Evolutionary conservation across 805 yeast genomes (phyloP).

Genomic region (Starmerella roubikii): DNA sequence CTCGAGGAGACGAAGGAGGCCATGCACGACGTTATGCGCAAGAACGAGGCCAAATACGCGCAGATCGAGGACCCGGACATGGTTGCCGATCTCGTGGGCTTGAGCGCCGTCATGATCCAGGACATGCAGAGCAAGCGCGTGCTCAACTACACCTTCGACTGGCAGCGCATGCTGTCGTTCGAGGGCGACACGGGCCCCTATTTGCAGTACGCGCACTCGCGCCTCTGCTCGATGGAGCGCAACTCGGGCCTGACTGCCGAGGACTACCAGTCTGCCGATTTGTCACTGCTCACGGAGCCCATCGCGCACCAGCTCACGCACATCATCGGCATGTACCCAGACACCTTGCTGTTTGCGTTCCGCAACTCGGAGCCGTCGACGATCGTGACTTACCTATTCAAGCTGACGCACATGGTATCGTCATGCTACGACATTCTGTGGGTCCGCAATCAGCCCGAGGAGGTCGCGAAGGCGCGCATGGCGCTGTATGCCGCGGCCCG

Average conservation of each 20-base stretch:
- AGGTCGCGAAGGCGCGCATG: conserved; percentile 76
- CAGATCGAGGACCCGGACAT: conserved; percentile 88
- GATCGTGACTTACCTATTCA: conserved; percentile 83
- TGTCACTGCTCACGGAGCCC: conserved; percentile 51
- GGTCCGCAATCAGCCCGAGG: conserved; percentile 91
- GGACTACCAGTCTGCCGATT: conserved; percentile 35
- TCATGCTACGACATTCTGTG: conserved; percentile 91
- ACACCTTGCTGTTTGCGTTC: conserved; percentile 65
- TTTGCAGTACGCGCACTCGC: conserved; percentile 94
- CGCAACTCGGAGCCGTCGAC: conserved; percentile 88
- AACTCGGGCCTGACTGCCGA: conserved; percentile 35
- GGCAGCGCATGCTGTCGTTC: conserved; percentile 96
- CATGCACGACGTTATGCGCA: conserved; percentile 94
- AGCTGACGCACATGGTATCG: conserved; percentile 82
- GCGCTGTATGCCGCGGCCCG: conserved; percentile 84
- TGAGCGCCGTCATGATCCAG: conserved; percentile 96
- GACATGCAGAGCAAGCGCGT: conserved; percentile 97
- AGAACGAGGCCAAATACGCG: conserved; percentile 77
- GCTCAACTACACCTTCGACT: conserved; percentile 89
- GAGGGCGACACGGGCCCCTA: conserved; percentile 99
- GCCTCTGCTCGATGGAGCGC: conserved; percentile 88
- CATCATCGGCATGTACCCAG: conserved; percentile 80
- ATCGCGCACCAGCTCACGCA: conserved; percentile 61
- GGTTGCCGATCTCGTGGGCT: conserved; percentile 90
- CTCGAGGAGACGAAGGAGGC: conserved; percentile 83